Evolutionary conservation across 208 protist species (phyloP), one percentile per base, ranked within the genome.

Genomic region (Acanthamoeba lenticulata): DNA sequence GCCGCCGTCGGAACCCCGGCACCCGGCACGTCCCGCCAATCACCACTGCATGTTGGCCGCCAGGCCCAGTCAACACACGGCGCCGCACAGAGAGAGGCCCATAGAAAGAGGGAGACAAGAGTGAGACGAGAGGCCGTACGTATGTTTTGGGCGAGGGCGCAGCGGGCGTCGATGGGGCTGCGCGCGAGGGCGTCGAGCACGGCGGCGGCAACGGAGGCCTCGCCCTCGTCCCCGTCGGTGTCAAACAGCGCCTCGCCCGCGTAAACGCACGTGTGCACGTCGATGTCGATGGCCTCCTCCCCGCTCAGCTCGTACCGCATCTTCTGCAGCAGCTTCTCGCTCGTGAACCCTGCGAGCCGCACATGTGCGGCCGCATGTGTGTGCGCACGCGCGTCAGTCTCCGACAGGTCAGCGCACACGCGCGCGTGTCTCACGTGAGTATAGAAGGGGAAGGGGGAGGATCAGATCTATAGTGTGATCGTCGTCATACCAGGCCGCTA

Each of bases 221-320:
- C 65, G n/a, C 65, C 65, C 36, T 74, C 65, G 36, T 74, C 65
- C 27, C 65, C 65, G 19, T 74, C 65, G n/a, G 15, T 74, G 11
- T 74, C 65, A n/a, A 74, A 74, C 6, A 74, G 65, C 15, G 38
- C 65, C 65, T 74, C 65, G n/a, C 65, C 65, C 11, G 65, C 65
- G 65, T 74, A 74, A 15, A 74, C 65, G 36, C 65, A 74, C 13
- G 65, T 74, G 65, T 74, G 65, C 32, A 74, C 65, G 36, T 74
- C 65, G 65, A 74, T 74, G 36, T 74, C 65, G 65, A 74, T 74
- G 65, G 29, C 17, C 21, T 74, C 65, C 36, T 74, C 65, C 36
- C 15, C 65, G 4, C 4, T 74, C 32, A 74, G 6, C n/a, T 74
- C 65, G 29, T 74, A 74, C 36, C 65, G 24, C 65, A 74, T 74